Conservation (phyloP, 192 early-diverging fungal genomes). For the Linnemannia zychae region DNA sequence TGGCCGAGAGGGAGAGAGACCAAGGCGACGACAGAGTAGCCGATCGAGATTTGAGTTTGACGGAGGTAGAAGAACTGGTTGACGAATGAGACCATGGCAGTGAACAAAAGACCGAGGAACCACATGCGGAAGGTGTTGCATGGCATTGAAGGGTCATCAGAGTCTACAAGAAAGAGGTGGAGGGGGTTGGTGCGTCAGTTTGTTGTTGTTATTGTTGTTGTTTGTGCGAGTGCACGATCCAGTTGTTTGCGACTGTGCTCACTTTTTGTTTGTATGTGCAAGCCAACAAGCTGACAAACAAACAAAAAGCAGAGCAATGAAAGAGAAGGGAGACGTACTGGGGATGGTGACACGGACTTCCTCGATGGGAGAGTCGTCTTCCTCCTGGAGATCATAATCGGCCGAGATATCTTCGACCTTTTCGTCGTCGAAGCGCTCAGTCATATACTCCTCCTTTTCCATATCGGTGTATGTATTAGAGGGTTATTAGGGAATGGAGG, state of each 20-base stretch:
- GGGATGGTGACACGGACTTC: constrained; percentile 62
- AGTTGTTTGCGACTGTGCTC: background rate
- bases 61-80: constrained; percentile 70
- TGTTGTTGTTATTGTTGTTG: background rate
- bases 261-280: background rate
- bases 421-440: constrained; percentile 39
- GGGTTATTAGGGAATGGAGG: background rate
- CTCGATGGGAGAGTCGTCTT: constrained; percentile 62
- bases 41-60: constrained; percentile 58
- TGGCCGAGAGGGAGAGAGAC: constrained; percentile 64
- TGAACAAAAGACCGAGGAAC: constrained; percentile 62
- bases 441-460: constrained; percentile 35
- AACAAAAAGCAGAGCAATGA: background rate
- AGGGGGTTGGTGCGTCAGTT: background rate
- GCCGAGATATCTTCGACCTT: constrained; percentile 34
- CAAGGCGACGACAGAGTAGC: constrained; percentile 63
- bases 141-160: constrained; percentile 64
- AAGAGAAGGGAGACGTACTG: constrained; percentile 37
- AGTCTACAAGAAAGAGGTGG: constrained; percentile 27
- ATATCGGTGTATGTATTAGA: constrained; percentile 8
- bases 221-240: background rate
- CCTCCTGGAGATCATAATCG: constrained; percentile 41
- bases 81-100: constrained; percentile 55
- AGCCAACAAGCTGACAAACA: background rate
- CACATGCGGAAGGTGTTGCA: constrained; percentile 69